These are phyloP conservation scores for Butyriboletus loyo DNA, from an alignment of 768 basidiomycete species.

Conservation along the genomic window DNA sequence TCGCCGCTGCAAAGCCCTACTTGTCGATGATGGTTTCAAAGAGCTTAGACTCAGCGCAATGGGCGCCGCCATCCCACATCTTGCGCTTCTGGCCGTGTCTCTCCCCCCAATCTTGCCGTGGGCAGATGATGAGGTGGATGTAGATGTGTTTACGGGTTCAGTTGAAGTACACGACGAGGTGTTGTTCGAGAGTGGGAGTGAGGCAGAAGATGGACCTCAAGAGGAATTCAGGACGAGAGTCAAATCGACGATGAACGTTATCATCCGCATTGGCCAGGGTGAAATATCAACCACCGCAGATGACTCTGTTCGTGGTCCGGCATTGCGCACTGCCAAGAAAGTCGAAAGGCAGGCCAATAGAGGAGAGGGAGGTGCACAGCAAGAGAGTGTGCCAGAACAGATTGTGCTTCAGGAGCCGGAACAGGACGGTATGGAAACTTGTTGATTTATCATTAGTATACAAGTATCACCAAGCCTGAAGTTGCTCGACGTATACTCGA, in stretches of 20 bases:
- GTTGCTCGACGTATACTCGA: not conserved
- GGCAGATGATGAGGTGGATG: constrained; percentile 55
- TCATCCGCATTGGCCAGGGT: constrained; percentile 64
- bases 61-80: constrained; percentile 87
- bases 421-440: constrained; percentile 40
- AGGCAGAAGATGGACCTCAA: constrained; percentile 57
- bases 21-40: constrained; percentile 78
- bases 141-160: constrained; percentile 64
- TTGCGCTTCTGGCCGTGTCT: constrained; percentile 65
- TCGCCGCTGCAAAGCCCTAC: constrained; percentile 68
- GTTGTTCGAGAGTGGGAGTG: constrained; percentile 39
- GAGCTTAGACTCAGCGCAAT: constrained; percentile 74
- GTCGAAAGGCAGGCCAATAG: constrained; percentile 6
- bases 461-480: not conserved
- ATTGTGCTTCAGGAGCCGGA: constrained; percentile 43
- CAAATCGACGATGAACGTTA: constrained; percentile 65
- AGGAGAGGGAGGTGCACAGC: constrained; percentile 5
- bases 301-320: constrained; percentile 1
- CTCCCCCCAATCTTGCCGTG: constrained; percentile 74
- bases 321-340: constrained; percentile 2
- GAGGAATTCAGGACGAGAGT: constrained; percentile 58
- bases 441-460: constrained; percentile 6
- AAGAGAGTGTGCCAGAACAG: constrained; percentile 14
- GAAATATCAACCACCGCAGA: constrained; percentile 32
- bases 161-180: constrained; percentile 78